Evolutionary conservation across 805 yeast species (phyloP), one percentile per base, ranked within the genome.

Genomic region (Suhomyces emberorum): DNA sequence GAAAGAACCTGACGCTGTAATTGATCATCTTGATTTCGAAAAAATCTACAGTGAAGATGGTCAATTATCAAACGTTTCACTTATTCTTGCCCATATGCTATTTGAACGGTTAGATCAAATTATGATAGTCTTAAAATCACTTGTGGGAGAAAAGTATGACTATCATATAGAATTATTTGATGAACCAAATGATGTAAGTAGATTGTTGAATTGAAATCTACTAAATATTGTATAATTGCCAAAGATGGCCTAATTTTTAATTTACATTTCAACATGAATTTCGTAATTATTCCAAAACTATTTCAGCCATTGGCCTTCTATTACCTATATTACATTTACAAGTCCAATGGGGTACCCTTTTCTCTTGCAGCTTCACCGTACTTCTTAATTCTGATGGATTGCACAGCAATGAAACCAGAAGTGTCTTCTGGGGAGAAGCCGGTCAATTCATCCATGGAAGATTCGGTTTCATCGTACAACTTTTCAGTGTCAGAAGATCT

Each of bases 391-490:
- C 98, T 88, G 66, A 93, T 93, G 45, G 98, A 87, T 75, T 93
- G 97, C 53, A 93, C 95, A 51, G 96, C 87, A 67, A 93, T 93
- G 78, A 93, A 93, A 38, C 98, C 98, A 43, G 95, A 72, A 42
- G 98, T 88, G 65, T 91, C 98, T 63, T 85, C 88, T 47, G 98
- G 98, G 55, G 86, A 83, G 77, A 93, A 93, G 42, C 96, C 98
- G 41, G 97, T 88, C 58, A 93, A 81, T 72, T 93, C 98, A 69
- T 93, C 98, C 98, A 93, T 93, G 9, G 98, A 91, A 11, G 97
- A 89, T 68, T 91, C 97, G 38, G 96, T 88, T 48, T 96, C 96
- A 63, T 93, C 97, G 68, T 93, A 93, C 52, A 93, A 79, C 72
- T 88, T 91, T 73, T 93, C 98, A 43, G 98, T 88, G 47, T 83